phyloP scores from a whole-genome alignment of 495 filamentous ascomycete species.

The Neurospora sublineolata region DNA sequence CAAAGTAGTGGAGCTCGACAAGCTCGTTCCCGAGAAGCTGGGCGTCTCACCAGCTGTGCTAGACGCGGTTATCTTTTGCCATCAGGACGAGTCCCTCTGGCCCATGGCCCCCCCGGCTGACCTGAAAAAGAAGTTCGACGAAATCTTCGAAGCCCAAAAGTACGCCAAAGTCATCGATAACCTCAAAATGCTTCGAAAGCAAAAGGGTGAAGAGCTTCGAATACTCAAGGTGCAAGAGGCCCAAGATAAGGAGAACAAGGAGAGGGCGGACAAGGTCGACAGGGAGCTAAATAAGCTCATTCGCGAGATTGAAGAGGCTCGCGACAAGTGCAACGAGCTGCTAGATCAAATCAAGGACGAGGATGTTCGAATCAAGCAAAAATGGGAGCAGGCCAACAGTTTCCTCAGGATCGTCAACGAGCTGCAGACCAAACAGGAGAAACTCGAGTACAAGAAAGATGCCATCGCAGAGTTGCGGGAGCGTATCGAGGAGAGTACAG shows the following conservation, averaged over 20 bases:
- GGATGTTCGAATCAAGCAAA: constrained; percentile 29
- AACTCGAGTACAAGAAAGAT: constrained; percentile 43
- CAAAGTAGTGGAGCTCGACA: constrained; percentile 65
- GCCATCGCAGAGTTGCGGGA: constrained; percentile 57
- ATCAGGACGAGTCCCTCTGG: constrained; percentile 96
- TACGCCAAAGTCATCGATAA: constrained; percentile 97
- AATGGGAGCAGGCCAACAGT: constrained; percentile 31
- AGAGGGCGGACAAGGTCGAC: constrained; percentile 62
- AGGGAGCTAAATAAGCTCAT: constrained; percentile 51
- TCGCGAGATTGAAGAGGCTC: constrained; percentile 60
- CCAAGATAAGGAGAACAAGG: constrained; percentile 74
- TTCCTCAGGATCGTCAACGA: constrained; percentile 47
- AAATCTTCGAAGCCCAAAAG: constrained; percentile 93
- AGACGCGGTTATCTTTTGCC: constrained; percentile 93
- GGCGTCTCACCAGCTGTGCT: constrained; percentile 85
- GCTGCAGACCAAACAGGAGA: constrained; percentile 47
- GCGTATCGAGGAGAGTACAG: constrained; percentile 61
- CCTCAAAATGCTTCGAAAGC: constrained; percentile 84
- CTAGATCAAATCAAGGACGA: constrained; percentile 34
- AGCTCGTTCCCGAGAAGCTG: constrained; percentile 73
- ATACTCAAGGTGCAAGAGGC: constrained; percentile 61
- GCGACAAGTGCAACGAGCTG: constrained; percentile 45
- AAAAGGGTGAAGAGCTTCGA: constrained; percentile 60
- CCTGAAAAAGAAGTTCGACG: constrained; percentile 89
- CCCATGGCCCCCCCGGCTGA: constrained; percentile 81